Base-by-base conservation (phyloP, 306 rosid species). In the Cicer judaicum region DNA sequence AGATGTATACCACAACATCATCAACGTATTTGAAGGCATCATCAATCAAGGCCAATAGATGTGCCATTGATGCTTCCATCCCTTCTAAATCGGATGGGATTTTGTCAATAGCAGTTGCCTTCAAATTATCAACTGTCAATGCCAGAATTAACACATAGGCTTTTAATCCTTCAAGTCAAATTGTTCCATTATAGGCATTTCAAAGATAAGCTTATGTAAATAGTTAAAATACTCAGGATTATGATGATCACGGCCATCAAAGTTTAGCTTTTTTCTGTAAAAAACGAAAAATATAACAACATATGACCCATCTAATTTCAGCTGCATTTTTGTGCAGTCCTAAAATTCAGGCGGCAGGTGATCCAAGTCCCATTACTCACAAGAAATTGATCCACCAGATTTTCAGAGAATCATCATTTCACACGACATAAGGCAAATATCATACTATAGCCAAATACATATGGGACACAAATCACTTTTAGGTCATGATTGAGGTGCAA, bases 31-130 rank as follows among this genome's bases (percentile, higher is more conserved):
- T 94, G 86, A 87, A 73, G 54, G 87, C 87, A 70, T 94, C 97
- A 57, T 88, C 97, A 67, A 92, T 92, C 81, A 94, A 50, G 65
- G 92, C 88, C 36, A 94, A 80, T 6, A 94, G 84, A 64, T 87
- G 88, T 82, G 85, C 89, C 96, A 92, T 90, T 52, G 97, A 84
- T 53, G 91, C 84, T 90, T 94, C 97, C 99, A 94, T 94, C 69
- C 92, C 97, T 90, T 94, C 99, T 81, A 94, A 75, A 86, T 94
- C 97, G 78, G 91, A 83, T 29, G 99, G 99, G 49, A 94, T 88
- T 85, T 92, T 92, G 42, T 94, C 97, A 39, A 89, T 86, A 47
- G 76, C 46, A 16, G 96, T 82, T 68, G 88, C 50, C 89, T 92
- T 94, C 34, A 92, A 84, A 40, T 85, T 83, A 80, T 92, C 92